A percentile compares a stretch with the other conserved stretches of the same genome.
phyloP scores from a whole-genome alignment of 2,329 filamentous ascomycete species.

The Sporothrix brunneoviolacea region DNA sequence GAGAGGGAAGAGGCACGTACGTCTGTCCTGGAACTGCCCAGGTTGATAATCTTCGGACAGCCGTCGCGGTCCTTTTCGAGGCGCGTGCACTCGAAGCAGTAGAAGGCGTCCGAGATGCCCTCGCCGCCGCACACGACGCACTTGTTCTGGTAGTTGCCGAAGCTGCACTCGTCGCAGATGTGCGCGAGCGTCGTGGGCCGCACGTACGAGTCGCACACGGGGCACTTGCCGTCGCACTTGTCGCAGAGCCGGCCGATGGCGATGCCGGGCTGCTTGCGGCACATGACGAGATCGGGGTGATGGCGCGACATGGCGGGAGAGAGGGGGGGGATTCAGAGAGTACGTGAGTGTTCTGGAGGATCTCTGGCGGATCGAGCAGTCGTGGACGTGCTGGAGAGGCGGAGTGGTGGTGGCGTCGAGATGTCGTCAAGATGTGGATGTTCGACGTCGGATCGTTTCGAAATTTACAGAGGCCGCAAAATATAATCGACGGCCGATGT shows the following conservation, averaged over 20 bases:
- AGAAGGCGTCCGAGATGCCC: slow-evolving; percentile 96
- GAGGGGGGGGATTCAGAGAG: not conserved
- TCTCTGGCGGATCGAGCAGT: too few relatives aligned
- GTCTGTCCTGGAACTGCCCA: slow-evolving; percentile 93
- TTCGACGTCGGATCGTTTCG: not conserved
- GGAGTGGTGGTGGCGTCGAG: not conserved
- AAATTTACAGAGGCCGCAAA: too few relatives aligned
- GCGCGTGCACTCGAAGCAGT: slow-evolving; percentile 97
- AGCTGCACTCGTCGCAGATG: slow-evolving; percentile 99
- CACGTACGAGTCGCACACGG: slow-evolving; percentile 98
- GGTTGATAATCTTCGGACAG: slow-evolving; percentile 98
- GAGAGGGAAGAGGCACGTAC: slow-evolving; percentile 38
- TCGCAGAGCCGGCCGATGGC: slow-evolving; percentile 98
- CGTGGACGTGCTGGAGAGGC: not conserved
- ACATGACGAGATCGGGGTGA: slow-evolving; percentile 98
- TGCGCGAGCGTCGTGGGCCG: slow-evolving; percentile 93
- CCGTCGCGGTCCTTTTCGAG: slow-evolving; percentile 96
- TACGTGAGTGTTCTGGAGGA: not conserved
- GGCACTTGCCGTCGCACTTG: slow-evolving; percentile 99
- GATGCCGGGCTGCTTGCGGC: slow-evolving; percentile 96
- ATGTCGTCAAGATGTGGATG: not conserved
- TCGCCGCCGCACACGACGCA: slow-evolving; percentile 95
- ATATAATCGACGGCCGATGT: too few relatives aligned
- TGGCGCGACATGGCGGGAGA: slow-evolving; percentile 69
- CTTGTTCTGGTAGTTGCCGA: slow-evolving; percentile 99